Evolutionary conservation across 2,329 filamentous ascomycete species (phyloP), one percentile per base, ranked within the genome.

Genomic region (Fusarium lyarnte): DNA sequence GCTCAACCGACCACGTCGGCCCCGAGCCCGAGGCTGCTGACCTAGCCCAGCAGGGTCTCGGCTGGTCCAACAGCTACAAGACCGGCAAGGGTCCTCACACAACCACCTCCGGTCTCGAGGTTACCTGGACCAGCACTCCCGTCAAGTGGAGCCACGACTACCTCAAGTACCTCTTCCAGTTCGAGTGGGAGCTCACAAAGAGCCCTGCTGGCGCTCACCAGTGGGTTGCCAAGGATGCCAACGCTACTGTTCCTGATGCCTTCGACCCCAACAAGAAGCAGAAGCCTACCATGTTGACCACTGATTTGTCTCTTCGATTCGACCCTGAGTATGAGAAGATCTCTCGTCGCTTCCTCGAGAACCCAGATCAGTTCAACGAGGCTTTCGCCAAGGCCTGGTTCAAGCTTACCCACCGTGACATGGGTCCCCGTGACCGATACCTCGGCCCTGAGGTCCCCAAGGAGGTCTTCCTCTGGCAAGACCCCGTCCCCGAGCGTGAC

Each of bases 311-410:
- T 14, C 87, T 94, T 57, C 91, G 92, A 72, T 89, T 88, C 79
- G 93, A 94, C 78, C 91, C 92, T 3, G 85, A 76, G n/a, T 94
- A 93, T 83, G 91, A 93, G 84, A 94, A 94, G 88, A 93, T 95
- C 79, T 88, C 91, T 12, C 89, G 90, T 54, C 88, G 87, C 77
- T 94, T 90, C 87, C 84, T 91, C 47, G 88, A 90, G 76, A 84
- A 94, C 82, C 91, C 91, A 3, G 87, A 92, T 38, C 82, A 93
- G 85, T 88, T 94, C 42, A 87, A 87, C 63, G 91, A 94, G 69
- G 90, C 87, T 25, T 95, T 94, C 77, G 86, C 88, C 25, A 89
- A 89, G 63, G 93, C 93, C 23, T 95, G 93, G 93, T 95, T 94
- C 89, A 94, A 94, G 89, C 88, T 95, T 51, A 85, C 92, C 52